Evolutionary conservation across 2,329 filamentous ascomycete genomes (phyloP).

Genomic region (Nemania serpens): DNA sequence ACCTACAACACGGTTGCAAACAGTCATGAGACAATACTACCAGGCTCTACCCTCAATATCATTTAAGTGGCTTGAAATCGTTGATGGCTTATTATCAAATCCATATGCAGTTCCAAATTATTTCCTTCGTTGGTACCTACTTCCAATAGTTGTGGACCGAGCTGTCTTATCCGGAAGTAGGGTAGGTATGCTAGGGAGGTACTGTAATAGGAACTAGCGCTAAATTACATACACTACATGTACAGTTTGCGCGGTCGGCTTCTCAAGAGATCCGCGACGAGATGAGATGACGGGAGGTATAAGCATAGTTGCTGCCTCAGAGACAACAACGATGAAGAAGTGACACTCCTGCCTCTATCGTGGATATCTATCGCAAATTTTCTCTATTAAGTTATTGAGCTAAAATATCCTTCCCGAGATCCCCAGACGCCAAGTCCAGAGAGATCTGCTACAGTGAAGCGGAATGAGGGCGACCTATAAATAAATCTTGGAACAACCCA

Average conservation of each 20-base stretch:
- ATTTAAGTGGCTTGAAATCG: not conserved
- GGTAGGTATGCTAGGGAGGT: not conserved
- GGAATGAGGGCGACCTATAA: no score
- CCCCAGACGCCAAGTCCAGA: no score
- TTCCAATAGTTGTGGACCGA: slow-evolving; percentile 15
- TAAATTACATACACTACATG: not conserved
- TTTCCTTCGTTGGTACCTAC: slow-evolving; percentile 2
- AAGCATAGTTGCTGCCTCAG: not conserved
- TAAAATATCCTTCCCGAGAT: not conserved
- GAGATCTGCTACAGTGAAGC: no score
- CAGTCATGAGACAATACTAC: not conserved
- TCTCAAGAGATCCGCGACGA: not conserved
- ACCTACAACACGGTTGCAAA: no score
- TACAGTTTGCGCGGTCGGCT: not conserved
- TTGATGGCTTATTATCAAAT: not conserved
- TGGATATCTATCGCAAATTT: no score
- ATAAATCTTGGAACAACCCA: no score
- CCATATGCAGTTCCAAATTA: not conserved
- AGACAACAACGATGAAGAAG: not conserved
- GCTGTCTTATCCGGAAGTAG: slow-evolving; percentile 3
- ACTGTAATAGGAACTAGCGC: not conserved
- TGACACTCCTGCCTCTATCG: no score
- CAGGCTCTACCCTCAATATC: not conserved
- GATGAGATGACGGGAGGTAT: not conserved
- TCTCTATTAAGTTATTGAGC: no score